phyloP scores from a whole-genome alignment of 805 yeast species.

The Candida caryicola region DNA sequence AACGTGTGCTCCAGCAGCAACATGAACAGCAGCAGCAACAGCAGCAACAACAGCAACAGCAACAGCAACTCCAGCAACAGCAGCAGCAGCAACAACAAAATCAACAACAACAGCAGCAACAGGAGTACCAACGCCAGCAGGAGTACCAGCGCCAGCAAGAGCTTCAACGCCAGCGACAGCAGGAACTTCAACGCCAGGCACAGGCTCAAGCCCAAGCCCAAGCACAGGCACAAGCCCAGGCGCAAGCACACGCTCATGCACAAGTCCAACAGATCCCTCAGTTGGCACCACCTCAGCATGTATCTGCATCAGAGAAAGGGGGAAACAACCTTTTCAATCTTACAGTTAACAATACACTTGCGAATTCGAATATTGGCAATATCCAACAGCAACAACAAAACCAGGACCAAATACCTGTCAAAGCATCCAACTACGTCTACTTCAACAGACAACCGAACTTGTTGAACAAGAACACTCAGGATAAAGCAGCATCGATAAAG shows the following conservation, averaged over 20 bases:
- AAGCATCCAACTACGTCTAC: constrained; percentile 51
- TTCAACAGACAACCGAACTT: constrained; percentile 82
- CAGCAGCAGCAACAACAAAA: constrained; percentile 10
- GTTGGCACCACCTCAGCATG: constrained; percentile 3
- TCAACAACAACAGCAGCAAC: constrained; percentile 11
- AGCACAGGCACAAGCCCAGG: constrained; percentile 14
- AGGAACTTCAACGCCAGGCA: constrained; percentile 10
- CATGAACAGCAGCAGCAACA: constrained; percentile 10
- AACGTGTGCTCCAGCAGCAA: constrained; percentile 8
- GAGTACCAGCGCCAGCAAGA: constrained; percentile 14
- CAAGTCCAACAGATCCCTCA: constrained; percentile 56
- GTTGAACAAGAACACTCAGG: constrained; percentile 72
- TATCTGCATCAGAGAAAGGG: neutral
- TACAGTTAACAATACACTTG: constrained; percentile 15
- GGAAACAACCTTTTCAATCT: constrained; percentile 6
- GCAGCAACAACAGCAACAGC: constrained; percentile 10
- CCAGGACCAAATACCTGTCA: constrained; percentile 7
- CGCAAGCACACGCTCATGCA: constrained; percentile 12
- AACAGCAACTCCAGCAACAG: constrained; percentile 8
- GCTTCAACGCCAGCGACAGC: constrained; percentile 11
- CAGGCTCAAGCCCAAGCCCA: constrained; percentile 13
- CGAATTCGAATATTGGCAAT: constrained; percentile 13
- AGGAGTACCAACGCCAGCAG: constrained; percentile 11
- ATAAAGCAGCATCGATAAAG: constrained; percentile 80
- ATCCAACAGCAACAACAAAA: constrained; percentile 7